These are phyloP conservation scores for Albugo candida DNA, from an alignment of 352 stramenopile genomes.

Conservation along the genomic window DNA sequence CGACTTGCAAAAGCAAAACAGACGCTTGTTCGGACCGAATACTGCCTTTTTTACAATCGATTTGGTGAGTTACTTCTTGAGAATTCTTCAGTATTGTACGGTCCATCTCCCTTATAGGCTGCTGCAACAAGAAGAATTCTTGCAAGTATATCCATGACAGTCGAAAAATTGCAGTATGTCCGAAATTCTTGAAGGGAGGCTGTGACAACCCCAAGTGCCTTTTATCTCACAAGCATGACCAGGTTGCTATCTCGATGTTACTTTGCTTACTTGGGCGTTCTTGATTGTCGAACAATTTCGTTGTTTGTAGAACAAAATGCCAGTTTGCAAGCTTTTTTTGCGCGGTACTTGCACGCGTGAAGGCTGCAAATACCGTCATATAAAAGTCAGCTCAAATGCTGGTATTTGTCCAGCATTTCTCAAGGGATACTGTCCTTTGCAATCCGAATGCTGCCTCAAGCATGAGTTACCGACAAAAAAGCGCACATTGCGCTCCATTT, in stretches of 20 bases:
- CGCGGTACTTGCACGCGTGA: slow-evolving; percentile 50
- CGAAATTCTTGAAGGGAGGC: slow-evolving; percentile 46
- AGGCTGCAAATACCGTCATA: slow-evolving; percentile 54
- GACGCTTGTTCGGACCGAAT: slow-evolving; percentile 33
- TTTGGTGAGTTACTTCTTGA: slow-evolving; percentile 31
- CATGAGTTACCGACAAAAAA: slow-evolving; percentile 35
- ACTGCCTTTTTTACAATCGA: slow-evolving; percentile 68
- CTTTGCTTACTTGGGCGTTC: neutral
- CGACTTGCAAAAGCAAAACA: slow-evolving; percentile 17
- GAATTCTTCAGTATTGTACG: neutral
- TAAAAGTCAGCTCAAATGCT: slow-evolving; percentile 54
- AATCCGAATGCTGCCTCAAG: slow-evolving; percentile 26
- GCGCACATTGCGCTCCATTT: no score
- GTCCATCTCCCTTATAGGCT: slow-evolving; percentile 17
- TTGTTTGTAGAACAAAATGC: slow-evolving; percentile 52
- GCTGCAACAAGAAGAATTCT: slow-evolving; percentile 61
- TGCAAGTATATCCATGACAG: slow-evolving; percentile 75
- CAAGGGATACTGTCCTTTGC: slow-evolving; percentile 42
- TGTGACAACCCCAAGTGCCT: slow-evolving; percentile 35
- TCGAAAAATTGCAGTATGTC: slow-evolving; percentile 58
- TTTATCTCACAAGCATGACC: slow-evolving; percentile 51
- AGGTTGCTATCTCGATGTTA: slow-evolving; percentile 16
- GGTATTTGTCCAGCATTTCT: slow-evolving; percentile 42
- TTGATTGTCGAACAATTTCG: neutral
- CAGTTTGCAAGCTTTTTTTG: slow-evolving; percentile 61